Evolutionary conservation across 2,329 filamentous ascomycete genomes (phyloP), one percentile per base, ranked within the genome.

Genomic region (Monosporascus ibericus): DNA sequence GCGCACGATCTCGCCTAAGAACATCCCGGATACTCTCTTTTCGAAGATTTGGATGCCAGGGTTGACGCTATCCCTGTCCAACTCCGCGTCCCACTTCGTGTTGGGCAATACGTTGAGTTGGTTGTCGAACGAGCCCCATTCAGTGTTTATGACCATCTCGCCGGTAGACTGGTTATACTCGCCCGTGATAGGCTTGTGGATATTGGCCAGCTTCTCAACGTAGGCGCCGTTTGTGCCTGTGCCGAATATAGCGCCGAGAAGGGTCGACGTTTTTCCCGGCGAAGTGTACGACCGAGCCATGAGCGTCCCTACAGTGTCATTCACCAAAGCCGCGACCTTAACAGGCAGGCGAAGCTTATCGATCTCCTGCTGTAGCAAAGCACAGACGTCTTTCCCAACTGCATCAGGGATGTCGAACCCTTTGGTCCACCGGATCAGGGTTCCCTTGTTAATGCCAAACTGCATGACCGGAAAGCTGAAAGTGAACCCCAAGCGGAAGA

Each of bases 101-200:
- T 85, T 87, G 46, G 92, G 94, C 40, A 99, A 79, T 20, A 95
- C 88, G 61, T 86, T 89, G 59, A 97, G 83, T 62, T 88, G 82
- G 73, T 97, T 97, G 73, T 99, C 94, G 65, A 99, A 99, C 52
- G 90, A 95, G 56, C 94, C 94, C 94, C 94, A 99, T 74, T 99
- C 94, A 1, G 89, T 92, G 74, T 99, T 99, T 73, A 99, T 82
- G 53, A 99, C 90, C 94, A 99, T 99, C 62, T 95, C 84, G 49
- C 92, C 91, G 0, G 92, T 95, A 8, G 84, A 84, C 48, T 77
- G 77, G 70, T 96, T 90, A 61, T 88, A 94, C 5, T 86, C 77
- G 58, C 84, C 84, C 55, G 77, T 74, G 52, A 87, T 74, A 17
- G 81, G 74, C 76, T 97, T 99, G 66, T 85, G 90, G 65, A 97